Percentiles rank a stretch among this genome's conserved stretches.
Evolutionary conservation across 371 early-diverging fungal species (phyloP).

Genomic region (Mortierella sp.): DNA sequence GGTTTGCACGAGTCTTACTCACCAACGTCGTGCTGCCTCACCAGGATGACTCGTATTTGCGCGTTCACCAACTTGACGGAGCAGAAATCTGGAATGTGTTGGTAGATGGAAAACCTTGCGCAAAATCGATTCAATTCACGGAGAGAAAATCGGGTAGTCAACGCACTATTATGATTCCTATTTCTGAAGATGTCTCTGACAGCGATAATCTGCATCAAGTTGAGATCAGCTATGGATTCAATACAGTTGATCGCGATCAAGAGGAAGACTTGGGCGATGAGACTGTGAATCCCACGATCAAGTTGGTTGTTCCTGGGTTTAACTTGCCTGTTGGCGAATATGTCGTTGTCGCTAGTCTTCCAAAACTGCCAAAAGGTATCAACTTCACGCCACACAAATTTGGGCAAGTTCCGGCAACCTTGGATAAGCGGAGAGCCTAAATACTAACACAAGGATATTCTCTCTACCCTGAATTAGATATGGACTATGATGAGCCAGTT

Average conservation of each 20-base stretch:
- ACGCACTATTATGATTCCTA: conserved; percentile 40
- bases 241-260: conserved; percentile 26
- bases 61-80: conserved; percentile 37
- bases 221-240: conserved; percentile 52
- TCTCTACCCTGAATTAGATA: conserved; percentile 4
- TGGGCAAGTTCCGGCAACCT: too few relatives aligned
- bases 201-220: conserved; percentile 27
- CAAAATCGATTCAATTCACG: conserved; percentile 28
- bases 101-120: conserved; percentile 42
- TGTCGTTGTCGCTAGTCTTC: conserved; percentile 39
- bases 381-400: too few relatives aligned
- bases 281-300: conserved; percentile 5
- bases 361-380: conserved; percentile 33
- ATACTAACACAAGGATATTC: background rate
- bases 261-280: conserved; percentile 13
- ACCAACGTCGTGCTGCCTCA: conserved; percentile 37
- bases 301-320: conserved; percentile 40
- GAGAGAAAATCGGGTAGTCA: conserved; percentile 20
- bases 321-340: conserved; percentile 51
- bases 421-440: too few relatives aligned
- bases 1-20: conserved; percentile 32
- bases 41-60: conserved; percentile 41
- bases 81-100: conserved; percentile 51
- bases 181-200: conserved; percentile 22
- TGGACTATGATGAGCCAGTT: conserved; percentile 42